Evolutionary conservation across 768 basidiomycete species (phyloP).

Genomic region (Crassisporium funariophilum): DNA sequence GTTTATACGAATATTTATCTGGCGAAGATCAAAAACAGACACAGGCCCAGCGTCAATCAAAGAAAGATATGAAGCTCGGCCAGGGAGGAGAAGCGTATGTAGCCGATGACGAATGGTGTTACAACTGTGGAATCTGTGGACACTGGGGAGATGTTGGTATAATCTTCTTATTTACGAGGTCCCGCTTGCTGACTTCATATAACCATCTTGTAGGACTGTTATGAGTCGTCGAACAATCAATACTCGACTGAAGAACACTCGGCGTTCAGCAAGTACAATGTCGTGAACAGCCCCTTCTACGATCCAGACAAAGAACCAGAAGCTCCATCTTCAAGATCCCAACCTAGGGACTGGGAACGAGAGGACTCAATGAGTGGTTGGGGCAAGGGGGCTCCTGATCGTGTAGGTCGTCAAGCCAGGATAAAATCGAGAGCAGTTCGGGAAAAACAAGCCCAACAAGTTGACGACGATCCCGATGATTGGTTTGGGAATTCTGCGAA

Average conservation of each 20-base stretch:
- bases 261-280: slow-evolving; percentile 68
- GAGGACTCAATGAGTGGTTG: slow-evolving; percentile 42
- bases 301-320: slow-evolving; percentile 38
- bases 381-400: slow-evolving; percentile 48
- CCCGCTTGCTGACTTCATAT: not conserved
- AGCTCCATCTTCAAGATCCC: slow-evolving; percentile 28
- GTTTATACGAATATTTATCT: slow-evolving; percentile 72
- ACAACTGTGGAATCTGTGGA: slow-evolving; percentile 72
- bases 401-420: slow-evolving; percentile 68
- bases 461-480: slow-evolving; percentile 59
- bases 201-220: slow-evolving; percentile 56
- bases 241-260: slow-evolving; percentile 55
- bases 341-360: slow-evolving; percentile 46
- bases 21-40: slow-evolving; percentile 51
- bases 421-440: slow-evolving; percentile 60
- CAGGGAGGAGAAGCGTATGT: slow-evolving; percentile 82
- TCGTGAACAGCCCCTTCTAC: slow-evolving; percentile 67
- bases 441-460: slow-evolving; percentile 47
- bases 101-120: slow-evolving; percentile 75
- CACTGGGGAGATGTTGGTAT: slow-evolving; percentile 79
- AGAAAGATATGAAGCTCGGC: slow-evolving; percentile 53
- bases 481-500: slow-evolving; percentile 59
- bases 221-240: slow-evolving; percentile 43
- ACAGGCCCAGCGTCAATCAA: slow-evolving; percentile 49
- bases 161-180: not conserved